Base-by-base conservation (phyloP, 2,329 filamentous ascomycete species). In the Botrytis fragariae region DNA sequence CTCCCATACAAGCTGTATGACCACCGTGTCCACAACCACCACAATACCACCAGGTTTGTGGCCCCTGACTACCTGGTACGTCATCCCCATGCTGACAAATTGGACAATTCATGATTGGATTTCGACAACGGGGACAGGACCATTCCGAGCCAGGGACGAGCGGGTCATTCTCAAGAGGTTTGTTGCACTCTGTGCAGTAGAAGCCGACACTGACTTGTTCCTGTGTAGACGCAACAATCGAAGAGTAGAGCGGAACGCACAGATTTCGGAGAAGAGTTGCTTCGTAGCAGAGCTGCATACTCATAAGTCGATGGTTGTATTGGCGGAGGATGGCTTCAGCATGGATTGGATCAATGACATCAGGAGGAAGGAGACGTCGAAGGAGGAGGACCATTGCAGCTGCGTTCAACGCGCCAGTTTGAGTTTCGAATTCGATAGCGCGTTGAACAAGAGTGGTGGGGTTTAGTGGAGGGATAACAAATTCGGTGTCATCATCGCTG, bases 21-120 rank as follows among this genome's bases (percentile, higher is more conserved):
- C 89, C 89, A 42, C 89, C 89, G 76, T 91, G 89, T 1, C 85
- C 85, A 77, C 89, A 91, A 20, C 86, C 87, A 1, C 87, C 86
- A 73, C 89, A 91, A 77, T 88, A 88, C 87, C 88, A 91, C 89
- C 89, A 91, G 5, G 51, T 71, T 9, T 71, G 57, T 14, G 54
- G 29, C 2, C 70, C 70, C 3, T 35, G 61, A 22, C 25, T 37
- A 2, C 18, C 64, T 3, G 37, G 64, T 29, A 29, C 20, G 4
- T 73, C 71, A 51, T 81, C 78, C 6, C 76, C 76, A 74, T 89
- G 87, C 0, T 85, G 84, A 76, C 89, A 91, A 0, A 91, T 84
- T 1, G 88, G 86, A 75, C 89, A 91, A 0, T 87, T 85, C 0
- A 84, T 87, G 82, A 89, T 87, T 61, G 83, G 80, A 9, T 82